A percentile compares a stretch with the other conserved stretches of the same genome.
Conservation (phyloP, 2,329 filamentous ascomycete species). For the Helotiales sp. region DNA sequence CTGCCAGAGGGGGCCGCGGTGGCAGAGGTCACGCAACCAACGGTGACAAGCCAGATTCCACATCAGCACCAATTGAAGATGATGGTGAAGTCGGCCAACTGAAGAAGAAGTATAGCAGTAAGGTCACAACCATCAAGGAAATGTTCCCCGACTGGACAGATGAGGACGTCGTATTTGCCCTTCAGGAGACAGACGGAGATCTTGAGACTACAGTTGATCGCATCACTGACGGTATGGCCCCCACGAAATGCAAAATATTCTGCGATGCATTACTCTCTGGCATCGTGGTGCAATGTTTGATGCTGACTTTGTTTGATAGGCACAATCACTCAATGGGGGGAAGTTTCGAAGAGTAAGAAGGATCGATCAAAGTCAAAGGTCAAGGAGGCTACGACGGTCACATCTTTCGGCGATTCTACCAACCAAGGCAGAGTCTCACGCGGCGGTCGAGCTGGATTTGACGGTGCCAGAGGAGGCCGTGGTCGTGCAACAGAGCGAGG, state of each 20-base stretch:
- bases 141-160: conserved; percentile 96
- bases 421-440: conserved; percentile 55
- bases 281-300: conserved; percentile 8
- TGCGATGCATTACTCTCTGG: neutral
- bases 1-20: conserved; percentile 72
- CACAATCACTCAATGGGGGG: conserved; percentile 81
- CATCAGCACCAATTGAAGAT: conserved; percentile 71
- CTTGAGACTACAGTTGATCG: conserved; percentile 75
- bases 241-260: neutral
- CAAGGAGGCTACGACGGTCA: conserved; percentile 56
- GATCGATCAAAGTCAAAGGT: conserved; percentile 73
- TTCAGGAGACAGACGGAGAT: conserved; percentile 87
- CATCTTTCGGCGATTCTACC: conserved; percentile 57
- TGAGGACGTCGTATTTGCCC: conserved; percentile 88
- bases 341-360: conserved; percentile 83
- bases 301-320: conserved; percentile 52
- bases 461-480: conserved; percentile 65
- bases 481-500: conserved; percentile 64
- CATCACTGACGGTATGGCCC: conserved; percentile 74
- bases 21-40: conserved; percentile 70
- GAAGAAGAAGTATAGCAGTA: conserved; percentile 84
- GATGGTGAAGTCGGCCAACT: conserved; percentile 90
- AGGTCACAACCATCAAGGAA: conserved; percentile 83
- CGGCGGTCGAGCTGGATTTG: conserved; percentile 62
- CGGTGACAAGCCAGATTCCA: conserved; percentile 68